phyloP scores from a whole-genome alignment of 345 rosid species.

The Rhizophora apiculata region DNA sequence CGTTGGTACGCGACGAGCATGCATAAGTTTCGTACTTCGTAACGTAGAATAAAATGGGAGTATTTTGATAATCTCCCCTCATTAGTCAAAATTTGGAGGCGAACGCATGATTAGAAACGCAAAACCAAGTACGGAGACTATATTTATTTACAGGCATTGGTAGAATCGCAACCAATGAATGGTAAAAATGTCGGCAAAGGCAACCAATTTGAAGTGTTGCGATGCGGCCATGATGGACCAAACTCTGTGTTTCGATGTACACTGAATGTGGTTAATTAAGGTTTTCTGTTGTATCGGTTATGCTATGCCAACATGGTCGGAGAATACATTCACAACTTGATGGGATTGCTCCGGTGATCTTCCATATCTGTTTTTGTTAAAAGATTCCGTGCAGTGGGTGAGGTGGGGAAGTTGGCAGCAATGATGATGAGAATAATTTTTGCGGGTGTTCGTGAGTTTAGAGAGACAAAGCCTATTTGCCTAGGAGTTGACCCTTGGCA shows the following conservation, averaged over 20 bases:
- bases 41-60: conserved; percentile 1
- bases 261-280: background rate
- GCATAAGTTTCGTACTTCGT: conserved; percentile 8
- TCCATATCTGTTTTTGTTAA: background rate
- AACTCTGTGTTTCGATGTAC: background rate
- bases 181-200: conserved; percentile 9
- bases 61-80: conserved; percentile 8
- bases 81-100: conserved; percentile 30
- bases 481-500: conserved; percentile 12
- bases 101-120: conserved; percentile 32
- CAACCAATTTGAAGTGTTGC: background rate
- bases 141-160: conserved; percentile 17
- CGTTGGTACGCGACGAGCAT: conserved; percentile 35
- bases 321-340: background rate
- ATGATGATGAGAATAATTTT: conserved; percentile 26
- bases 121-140: background rate
- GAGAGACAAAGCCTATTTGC: conserved; percentile 8
- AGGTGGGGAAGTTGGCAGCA: conserved; percentile 30
- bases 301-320: background rate
- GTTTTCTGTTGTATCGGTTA: background rate
- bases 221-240: background rate
- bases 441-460: conserved; percentile 10
- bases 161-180: conserved; percentile 34
- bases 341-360: conserved; percentile 8
- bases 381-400: conserved; percentile 27